Base-by-base conservation (phyloP, 2,329 filamentous ascomycete species). In the Fusarium veterinarium region DNA sequence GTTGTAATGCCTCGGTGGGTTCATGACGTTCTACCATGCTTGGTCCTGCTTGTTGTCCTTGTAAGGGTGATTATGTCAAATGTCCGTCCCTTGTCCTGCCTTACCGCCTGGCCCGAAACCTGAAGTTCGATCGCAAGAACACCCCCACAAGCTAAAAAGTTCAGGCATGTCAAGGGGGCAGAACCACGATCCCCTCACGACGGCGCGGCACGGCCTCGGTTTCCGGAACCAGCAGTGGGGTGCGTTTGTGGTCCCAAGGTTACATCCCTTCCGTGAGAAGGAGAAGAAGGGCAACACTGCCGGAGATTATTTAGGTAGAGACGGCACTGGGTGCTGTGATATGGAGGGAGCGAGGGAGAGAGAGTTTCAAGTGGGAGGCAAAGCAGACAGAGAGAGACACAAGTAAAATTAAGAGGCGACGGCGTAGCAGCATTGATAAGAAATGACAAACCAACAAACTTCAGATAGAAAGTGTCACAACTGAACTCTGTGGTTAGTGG, bases 171-270 rank as follows among this genome's bases (percentile, higher is more conserved):
- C 60, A 64, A 64, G 41, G 41, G 55, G 53, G 23, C n/a, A 38
- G 38, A n/a, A 30, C 57, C 42, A 28, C 44, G 56, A 67, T 67
- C 56, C 60, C 59, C 64, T 60, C 60, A 68, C 60, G 46, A 38
- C 45, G 64, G 62, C 38, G 49, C 55, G 48, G 59, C 56, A 51
- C 70, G 70, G 70, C 48, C 44, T 72, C 65, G 45, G 49, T 75
- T 75, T 66, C 75, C 75, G 42, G 67, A 76, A 76, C 64, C 28
- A 74, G 75, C 25, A 74, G 71, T 76, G 75, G 75, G 73, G 75
- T 76, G 75, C 75, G 74, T 56, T 53, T 41, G 60, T 44, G 48
- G 37, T 33, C 38, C 35, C 25, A 69, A 40, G 38, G 72, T 72
- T 72, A 68, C 71, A 75, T 59, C 38, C 31, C 46, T 49, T 56